A percentile compares a stretch with the other conserved stretches of the same genome.
Evolutionary conservation across 2,329 filamentous ascomycete genomes (phyloP).

Genomic region (Aplosporella prunicola): DNA sequence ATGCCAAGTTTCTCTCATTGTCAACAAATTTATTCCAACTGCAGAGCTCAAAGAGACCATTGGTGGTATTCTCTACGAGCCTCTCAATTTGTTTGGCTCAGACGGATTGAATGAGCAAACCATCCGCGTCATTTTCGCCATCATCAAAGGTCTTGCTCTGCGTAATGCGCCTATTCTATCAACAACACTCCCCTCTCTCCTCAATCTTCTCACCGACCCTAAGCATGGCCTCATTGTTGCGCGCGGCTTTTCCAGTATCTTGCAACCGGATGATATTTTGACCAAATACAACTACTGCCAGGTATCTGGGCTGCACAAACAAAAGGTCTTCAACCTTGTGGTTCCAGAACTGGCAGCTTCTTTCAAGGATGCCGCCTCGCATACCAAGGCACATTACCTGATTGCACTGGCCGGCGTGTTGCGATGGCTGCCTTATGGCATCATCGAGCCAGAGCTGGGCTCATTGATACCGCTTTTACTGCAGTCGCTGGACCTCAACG

Average conservation of each 20-base stretch:
- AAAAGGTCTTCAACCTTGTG: slow-evolving; percentile 52
- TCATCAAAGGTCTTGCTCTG: slow-evolving; percentile 51
- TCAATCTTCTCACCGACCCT: slow-evolving; percentile 42
- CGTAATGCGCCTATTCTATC: slow-evolving; percentile 41
- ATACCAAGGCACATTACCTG: slow-evolving; percentile 51
- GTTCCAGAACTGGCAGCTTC: slow-evolving; percentile 46
- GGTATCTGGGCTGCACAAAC: slow-evolving; percentile 53
- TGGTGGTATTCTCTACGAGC: slow-evolving; percentile 27
- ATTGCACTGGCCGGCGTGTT: slow-evolving; percentile 55
- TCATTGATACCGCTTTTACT: slow-evolving; percentile 52
- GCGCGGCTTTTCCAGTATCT: slow-evolving; percentile 49
- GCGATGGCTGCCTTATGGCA: slow-evolving; percentile 47
- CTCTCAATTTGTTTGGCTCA: slow-evolving; percentile 23
- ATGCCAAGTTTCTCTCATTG: slow-evolving; percentile 36
- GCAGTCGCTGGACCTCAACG: slow-evolving; percentile 50
- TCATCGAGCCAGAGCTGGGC: slow-evolving; percentile 50
- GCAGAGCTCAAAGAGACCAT: slow-evolving; percentile 31
- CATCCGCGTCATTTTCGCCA: slow-evolving; percentile 50
- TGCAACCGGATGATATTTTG: slow-evolving; percentile 52
- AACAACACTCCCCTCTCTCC: slow-evolving; percentile 34
- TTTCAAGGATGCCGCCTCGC: slow-evolving; percentile 37
- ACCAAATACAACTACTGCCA: slow-evolving; percentile 51
- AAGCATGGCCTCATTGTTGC: slow-evolving; percentile 43
- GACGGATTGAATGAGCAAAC: slow-evolving; percentile 28
- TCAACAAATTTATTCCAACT: slow-evolving; percentile 40